A percentile compares a stretch with the other conserved stretches of the same genome.
Evolutionary conservation across 2,329 filamentous ascomycete species (phyloP).

Genomic region (Fusarium sp.): DNA sequence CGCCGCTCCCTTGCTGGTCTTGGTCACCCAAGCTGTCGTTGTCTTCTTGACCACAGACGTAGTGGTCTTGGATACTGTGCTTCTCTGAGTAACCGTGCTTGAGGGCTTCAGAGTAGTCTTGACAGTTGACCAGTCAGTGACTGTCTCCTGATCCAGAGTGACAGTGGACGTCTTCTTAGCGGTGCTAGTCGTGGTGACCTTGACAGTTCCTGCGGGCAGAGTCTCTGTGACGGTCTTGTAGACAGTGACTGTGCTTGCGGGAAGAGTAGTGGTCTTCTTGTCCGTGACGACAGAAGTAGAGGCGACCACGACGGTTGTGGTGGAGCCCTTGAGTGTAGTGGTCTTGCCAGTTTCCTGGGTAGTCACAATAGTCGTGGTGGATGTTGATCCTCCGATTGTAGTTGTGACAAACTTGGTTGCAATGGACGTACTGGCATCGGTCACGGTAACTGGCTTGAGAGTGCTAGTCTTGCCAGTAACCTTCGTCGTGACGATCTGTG

Average conservation of each 20-base stretch:
- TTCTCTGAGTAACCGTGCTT: conserved; percentile 31
- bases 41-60: conserved; percentile 35
- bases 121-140: conserved; percentile 42
- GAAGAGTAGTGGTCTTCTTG: conserved; percentile 40
- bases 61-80: conserved; percentile 35
- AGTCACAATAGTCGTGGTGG: conserved; percentile 30
- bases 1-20: conserved; percentile 38
- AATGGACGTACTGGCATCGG: conserved; percentile 24
- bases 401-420: conserved; percentile 26
- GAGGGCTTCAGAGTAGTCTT: conserved; percentile 46
- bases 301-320: conserved; percentile 27
- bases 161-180: conserved; percentile 32
- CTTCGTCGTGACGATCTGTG: conserved; percentile 30
- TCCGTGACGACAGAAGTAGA: conserved; percentile 35
- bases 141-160: conserved; percentile 12
- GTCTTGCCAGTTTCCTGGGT: conserved; percentile 44
- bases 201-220: conserved; percentile 27
- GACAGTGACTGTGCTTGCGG: conserved; percentile 38
- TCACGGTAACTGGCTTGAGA: conserved; percentile 31
- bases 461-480: conserved; percentile 25
- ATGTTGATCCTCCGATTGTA: conserved; percentile 30
- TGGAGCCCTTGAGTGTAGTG: conserved; percentile 41
- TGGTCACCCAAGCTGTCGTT: conserved; percentile 31
- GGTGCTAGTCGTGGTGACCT: conserved; percentile 28
- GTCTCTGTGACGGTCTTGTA: conserved; percentile 26